These are phyloP conservation scores for Biscogniauxia marginata DNA, from an alignment of 2,329 filamentous ascomycete genomes.

Conservation along the genomic window DNA sequence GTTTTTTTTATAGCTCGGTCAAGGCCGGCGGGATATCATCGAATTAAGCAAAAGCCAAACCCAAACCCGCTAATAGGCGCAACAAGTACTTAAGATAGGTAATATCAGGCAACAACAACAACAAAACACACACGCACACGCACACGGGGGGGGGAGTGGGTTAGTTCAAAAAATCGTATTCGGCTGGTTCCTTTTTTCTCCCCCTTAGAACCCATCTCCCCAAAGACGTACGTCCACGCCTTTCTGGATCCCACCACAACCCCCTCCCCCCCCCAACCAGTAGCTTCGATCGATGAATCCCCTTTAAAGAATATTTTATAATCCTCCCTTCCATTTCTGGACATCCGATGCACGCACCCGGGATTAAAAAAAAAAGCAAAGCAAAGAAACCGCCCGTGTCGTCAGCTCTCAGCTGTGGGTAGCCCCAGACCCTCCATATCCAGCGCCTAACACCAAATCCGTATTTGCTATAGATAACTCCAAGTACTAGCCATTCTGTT, in stretches of 20 bases:
- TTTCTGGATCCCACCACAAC: too few relatives aligned
- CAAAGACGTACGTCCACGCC: too few relatives aligned
- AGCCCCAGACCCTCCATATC: not conserved
- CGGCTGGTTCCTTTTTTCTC: too few relatives aligned
- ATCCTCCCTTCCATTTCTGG: not conserved
- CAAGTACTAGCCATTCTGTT: not conserved
- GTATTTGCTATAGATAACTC: not conserved
- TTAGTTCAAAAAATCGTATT: too few relatives aligned
- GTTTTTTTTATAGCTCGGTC: constrained; percentile 24
- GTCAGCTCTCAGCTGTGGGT: not conserved
- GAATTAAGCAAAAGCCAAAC: constrained; percentile 15
- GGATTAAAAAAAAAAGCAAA: not conserved
- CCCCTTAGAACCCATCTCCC: too few relatives aligned
- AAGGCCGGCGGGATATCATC: constrained; percentile 36
- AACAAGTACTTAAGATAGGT: constrained; percentile 14
- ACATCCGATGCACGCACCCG: not conserved
- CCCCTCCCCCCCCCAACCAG: not conserved
- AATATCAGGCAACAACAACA: too few relatives aligned
- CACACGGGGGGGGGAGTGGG: too few relatives aligned
- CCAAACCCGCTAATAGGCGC: constrained; percentile 8
- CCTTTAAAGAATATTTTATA: constrained; percentile 9
- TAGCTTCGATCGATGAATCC: constrained; percentile 4
- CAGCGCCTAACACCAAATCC: not conserved
- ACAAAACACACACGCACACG: not conserved
- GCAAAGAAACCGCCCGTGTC: not conserved